A percentile compares a stretch with the other conserved stretches of the same genome.
Conservation (phyloP, 208 protist species). For the Kentomonas sorsogonicus region DNA sequence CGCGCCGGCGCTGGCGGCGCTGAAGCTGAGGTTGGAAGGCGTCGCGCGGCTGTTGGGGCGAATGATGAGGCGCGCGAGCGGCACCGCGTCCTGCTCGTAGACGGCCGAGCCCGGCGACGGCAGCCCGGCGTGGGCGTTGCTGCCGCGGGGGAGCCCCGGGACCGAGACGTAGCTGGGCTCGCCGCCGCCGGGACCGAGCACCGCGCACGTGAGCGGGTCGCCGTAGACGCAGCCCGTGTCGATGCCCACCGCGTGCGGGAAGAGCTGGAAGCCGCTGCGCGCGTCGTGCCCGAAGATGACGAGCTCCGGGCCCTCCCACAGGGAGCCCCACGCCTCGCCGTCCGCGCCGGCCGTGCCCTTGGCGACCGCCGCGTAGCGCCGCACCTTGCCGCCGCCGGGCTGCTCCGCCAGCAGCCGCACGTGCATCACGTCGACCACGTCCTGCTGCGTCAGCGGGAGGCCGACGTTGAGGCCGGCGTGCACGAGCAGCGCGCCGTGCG, state of each 20-base stretch:
- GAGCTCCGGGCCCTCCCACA: slow-evolving; percentile 76
- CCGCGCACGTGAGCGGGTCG: slow-evolving; percentile 65
- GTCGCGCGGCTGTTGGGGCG: slow-evolving; percentile 47
- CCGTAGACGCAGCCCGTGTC: slow-evolving; percentile 91
- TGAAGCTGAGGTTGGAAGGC: slow-evolving; percentile 20
- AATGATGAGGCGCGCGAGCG: slow-evolving; percentile 49
- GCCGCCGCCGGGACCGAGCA: slow-evolving; percentile 40
- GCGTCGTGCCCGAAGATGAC: slow-evolving; percentile 91
- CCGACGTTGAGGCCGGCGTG: slow-evolving; percentile 80
- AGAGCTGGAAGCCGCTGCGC: slow-evolving; percentile 60
- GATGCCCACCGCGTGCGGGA: slow-evolving; percentile 73
- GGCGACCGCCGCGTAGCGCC: slow-evolving; percentile 38
- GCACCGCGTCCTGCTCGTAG: slow-evolving; percentile 62
- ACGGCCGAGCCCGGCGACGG: slow-evolving; percentile 55
- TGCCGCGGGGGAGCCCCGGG: slow-evolving; percentile 51
- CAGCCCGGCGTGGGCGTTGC: slow-evolving; percentile 65
- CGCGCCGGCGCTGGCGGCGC: too few relatives aligned
- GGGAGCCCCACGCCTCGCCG: slow-evolving; percentile 55
- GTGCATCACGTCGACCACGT: slow-evolving; percentile 81
- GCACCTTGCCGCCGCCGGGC: slow-evolving; percentile 8
- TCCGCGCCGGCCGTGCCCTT: slow-evolving; percentile 49
- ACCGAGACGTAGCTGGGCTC: slow-evolving; percentile 62
- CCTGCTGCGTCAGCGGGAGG: slow-evolving; percentile 53
- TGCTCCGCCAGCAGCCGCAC: slow-evolving; percentile 56
- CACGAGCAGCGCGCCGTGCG: slow-evolving; percentile 76